A percentile compares a stretch with the other conserved stretches of the same genome.
Evolutionary conservation across 139 green algal genomes (phyloP).

Genomic region (Axilococcus clingmanii): DNA sequence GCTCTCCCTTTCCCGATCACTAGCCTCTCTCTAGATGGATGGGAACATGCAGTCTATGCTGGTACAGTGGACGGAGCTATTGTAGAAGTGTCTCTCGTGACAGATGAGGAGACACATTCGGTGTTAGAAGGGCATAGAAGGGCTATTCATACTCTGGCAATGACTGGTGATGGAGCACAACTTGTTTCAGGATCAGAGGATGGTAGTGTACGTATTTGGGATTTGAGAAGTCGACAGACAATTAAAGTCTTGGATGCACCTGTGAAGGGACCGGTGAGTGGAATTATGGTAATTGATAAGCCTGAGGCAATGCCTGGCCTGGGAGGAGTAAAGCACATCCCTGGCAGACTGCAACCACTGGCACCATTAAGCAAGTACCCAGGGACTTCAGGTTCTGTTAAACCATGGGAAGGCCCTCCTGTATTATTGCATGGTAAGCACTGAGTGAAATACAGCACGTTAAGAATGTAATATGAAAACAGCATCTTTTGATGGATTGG

Average conservation of each 20-base stretch:
- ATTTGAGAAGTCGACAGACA: constrained; percentile 57
- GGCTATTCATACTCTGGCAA: constrained; percentile 10
- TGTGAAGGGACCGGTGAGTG: constrained; percentile 42
- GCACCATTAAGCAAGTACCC: constrained; percentile 51
- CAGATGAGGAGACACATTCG: background rate
- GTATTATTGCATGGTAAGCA: constrained; percentile 47
- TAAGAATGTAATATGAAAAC: too few species aligned
- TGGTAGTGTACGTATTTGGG: constrained; percentile 58
- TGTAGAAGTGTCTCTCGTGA: constrained; percentile 55
- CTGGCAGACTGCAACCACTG: constrained; percentile 48
- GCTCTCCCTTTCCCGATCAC: constrained; percentile 46
- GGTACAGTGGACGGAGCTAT: constrained; percentile 66
- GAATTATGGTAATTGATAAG: constrained; percentile 37
- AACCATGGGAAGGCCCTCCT: constrained; percentile 41
- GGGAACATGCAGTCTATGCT: constrained; percentile 66
- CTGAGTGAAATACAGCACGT: too few species aligned
- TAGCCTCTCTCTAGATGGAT: constrained; percentile 45
- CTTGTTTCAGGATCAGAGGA: constrained; percentile 63
- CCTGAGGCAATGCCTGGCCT: constrained; percentile 28
- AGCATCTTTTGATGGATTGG: too few species aligned
- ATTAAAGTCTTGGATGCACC: constrained; percentile 40
- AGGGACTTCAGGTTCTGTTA: constrained; percentile 7
- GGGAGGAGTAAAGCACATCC: constrained; percentile 17
- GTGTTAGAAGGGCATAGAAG: background rate
- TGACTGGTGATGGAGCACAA: constrained; percentile 42